Evolutionary conservation across 257 asterid species (phyloP), one percentile per base, ranked within the genome.

Genomic region (Solanum clarkiae): DNA sequence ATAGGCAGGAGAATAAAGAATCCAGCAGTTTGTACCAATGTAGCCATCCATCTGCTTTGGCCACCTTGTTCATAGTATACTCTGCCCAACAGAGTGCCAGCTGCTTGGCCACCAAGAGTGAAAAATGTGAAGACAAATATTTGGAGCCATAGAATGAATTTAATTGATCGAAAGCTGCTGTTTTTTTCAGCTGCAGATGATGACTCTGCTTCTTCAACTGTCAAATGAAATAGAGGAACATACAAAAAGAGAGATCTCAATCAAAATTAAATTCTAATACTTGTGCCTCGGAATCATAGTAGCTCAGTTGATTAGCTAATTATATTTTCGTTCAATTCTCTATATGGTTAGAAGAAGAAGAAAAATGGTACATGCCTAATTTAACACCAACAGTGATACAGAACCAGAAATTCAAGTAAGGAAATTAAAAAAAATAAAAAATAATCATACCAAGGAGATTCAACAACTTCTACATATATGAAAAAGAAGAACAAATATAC

Each of bases 1-100:
- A 82, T 22, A 59, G 85, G 87, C 6, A 84, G 44, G n/a, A 60
- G 84, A 69, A 84, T 26, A 22, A 84, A 80, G 24, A 84, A 75
- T 8, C 87, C 87, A 10, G 53, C 55, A 20, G 87, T 75, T 84
- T 84, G 84, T 40, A 66, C 74, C 17, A 77, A 17, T 15, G 84
- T 77, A 13, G 83, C 87, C 45, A 84, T 45, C 87, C 87, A 84
- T 84, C 55, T 84, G 56, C 18, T 84, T 20, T 84, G 13, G 1
- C 84, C 87, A 13, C 87, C 87, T 60, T 84, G 70, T 2, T 57
- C 54, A 59, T 72, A 84, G 32, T 84, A 84, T 29, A 84, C 59
- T 72, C 84, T 84, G 24, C 86, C 86, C 26, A 74, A 49, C 49
- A 84, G 75, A 20, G 65, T 75, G 1, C 75, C 74, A 47, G 16